Evolutionary conservation across 2,329 filamentous ascomycete species (phyloP).

Genomic region (Beauveria sp.): DNA sequence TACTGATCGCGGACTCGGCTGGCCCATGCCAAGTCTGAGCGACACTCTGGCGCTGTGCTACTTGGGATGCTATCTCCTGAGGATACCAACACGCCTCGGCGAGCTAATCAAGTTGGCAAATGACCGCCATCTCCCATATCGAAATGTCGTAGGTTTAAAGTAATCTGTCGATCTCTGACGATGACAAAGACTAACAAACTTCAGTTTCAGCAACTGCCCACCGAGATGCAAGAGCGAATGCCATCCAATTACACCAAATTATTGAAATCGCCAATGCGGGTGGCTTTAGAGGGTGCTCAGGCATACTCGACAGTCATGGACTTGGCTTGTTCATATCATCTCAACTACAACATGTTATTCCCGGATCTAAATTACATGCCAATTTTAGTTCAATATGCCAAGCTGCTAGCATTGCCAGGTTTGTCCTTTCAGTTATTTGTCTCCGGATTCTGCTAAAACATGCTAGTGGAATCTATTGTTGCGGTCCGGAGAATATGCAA

Average conservation of each 20-base stretch:
- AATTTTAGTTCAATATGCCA: constrained; percentile 62
- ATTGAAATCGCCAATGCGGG: constrained; percentile 43
- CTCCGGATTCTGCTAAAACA: constrained; percentile 19
- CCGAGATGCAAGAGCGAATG: constrained; percentile 57
- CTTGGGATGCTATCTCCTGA: constrained; percentile 65
- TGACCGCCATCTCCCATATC: constrained; percentile 62
- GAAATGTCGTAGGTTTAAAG: constrained; percentile 49
- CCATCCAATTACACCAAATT: constrained; percentile 52
- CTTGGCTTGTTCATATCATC: constrained; percentile 54
- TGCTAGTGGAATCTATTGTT: constrained; percentile 45
- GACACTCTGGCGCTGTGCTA: constrained; percentile 78
- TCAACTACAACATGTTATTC: constrained; percentile 62
- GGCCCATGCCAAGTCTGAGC: constrained; percentile 57
- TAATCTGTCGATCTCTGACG: background rate
- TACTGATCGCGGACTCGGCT: constrained; percentile 36
- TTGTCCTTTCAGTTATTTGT: constrained; percentile 12
- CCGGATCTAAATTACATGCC: constrained; percentile 66
- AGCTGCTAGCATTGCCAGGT: constrained; percentile 68
- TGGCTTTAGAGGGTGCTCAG: constrained; percentile 41
- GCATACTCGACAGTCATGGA: constrained; percentile 59
- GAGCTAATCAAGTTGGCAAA: constrained; percentile 65
- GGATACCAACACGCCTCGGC: constrained; percentile 66
- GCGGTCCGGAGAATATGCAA: constrained; percentile 37
- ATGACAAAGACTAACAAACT: background rate
- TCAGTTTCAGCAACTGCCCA: constrained; percentile 50